A percentile compares a stretch with the other conserved stretches of the same genome.
phyloP scores from a whole-genome alignment of 2,329 filamentous ascomycete species.

The Xylaria sp. region DNA sequence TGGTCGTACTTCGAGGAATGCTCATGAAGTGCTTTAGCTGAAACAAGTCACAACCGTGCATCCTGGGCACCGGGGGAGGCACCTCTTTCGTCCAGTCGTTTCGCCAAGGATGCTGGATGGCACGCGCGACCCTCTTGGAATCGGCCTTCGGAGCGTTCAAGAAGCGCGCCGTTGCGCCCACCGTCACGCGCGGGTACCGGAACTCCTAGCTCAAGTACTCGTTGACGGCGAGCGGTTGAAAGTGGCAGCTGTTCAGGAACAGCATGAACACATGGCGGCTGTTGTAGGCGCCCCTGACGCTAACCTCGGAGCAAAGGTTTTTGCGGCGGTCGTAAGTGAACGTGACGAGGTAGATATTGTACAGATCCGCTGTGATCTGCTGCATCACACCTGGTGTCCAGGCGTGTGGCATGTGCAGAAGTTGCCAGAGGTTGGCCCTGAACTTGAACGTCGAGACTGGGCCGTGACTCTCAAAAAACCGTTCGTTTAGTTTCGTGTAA shows the following conservation, averaged over 20 bases:
- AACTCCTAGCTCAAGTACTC: constrained; percentile 50
- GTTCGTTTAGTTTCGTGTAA: constrained; percentile 44
- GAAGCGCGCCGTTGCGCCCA: constrained; percentile 41
- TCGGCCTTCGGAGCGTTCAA: constrained; percentile 38
- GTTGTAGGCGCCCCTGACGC: constrained; percentile 50
- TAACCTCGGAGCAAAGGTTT: constrained; percentile 44
- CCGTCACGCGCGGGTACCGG: constrained; percentile 49
- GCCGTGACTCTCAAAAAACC: constrained; percentile 35
- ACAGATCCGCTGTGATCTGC: constrained; percentile 51
- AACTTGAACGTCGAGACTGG: constrained; percentile 16
- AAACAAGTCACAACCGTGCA: constrained; percentile 39
- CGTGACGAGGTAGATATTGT: constrained; percentile 49
- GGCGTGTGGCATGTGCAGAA: constrained; percentile 46
- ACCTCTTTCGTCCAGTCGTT: constrained; percentile 43
- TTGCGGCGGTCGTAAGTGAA: constrained; percentile 42
- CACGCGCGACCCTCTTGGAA: constrained; percentile 25
- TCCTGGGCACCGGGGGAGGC: constrained; percentile 39
- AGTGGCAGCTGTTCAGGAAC: constrained; percentile 46
- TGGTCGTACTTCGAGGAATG: background rate
- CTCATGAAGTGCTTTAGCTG: constrained; percentile 22
- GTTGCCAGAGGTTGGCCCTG: constrained; percentile 49
- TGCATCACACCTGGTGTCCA: constrained; percentile 49
- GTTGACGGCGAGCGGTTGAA: constrained; percentile 51
- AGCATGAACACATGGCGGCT: constrained; percentile 50
- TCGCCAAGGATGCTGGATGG: constrained; percentile 43